Percentiles rank a stretch among this genome's conserved stretches.
These are phyloP conservation scores for Colletotrichum spaethianum DNA, from an alignment of 2,329 filamentous ascomycete genomes.

Conservation along the genomic window DNA sequence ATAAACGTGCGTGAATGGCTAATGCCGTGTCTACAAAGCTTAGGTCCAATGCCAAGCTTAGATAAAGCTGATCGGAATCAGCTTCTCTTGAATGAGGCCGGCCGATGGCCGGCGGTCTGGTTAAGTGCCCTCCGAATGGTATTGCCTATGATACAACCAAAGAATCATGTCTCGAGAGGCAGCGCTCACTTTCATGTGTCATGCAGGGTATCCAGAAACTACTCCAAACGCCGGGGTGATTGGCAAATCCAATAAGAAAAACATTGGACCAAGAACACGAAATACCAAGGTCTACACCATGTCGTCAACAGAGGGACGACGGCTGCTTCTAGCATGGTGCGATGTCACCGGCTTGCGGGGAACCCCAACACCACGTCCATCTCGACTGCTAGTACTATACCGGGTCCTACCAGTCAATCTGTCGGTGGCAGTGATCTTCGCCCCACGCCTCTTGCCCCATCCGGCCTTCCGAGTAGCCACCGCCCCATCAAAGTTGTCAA, in stretches of 20 bases:
- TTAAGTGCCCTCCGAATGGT: not conserved
- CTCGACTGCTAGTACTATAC: constrained; percentile 25
- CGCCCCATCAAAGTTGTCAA: constrained; percentile 62
- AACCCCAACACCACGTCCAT: constrained; percentile 19
- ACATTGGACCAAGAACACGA: not conserved
- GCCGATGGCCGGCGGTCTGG: not conserved
- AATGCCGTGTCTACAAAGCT: constrained; percentile 9
- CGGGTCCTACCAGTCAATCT: constrained; percentile 4
- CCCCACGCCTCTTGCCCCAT: constrained; percentile 62
- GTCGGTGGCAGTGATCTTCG: not conserved
- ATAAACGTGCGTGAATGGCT: constrained; percentile 17
- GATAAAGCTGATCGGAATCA: constrained; percentile 17
- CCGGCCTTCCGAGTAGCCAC: constrained; percentile 72
- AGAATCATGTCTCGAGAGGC: not conserved
- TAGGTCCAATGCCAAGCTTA: constrained; percentile 22
- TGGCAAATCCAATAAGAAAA: not conserved
- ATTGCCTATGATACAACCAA: constrained; percentile 13
- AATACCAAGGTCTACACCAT: constrained; percentile 13
- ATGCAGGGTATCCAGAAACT: not conserved
- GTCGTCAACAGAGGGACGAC: constrained; percentile 10
- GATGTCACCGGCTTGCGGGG: constrained; percentile 31
- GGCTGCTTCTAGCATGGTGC: constrained; percentile 5
- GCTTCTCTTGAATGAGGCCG: not conserved
- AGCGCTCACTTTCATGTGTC: not conserved
- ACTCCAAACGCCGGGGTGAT: not conserved